These are phyloP conservation scores for Thalassiosira oceanica DNA, from an alignment of 352 stramenopile genomes.

Conservation along the genomic window DNA sequence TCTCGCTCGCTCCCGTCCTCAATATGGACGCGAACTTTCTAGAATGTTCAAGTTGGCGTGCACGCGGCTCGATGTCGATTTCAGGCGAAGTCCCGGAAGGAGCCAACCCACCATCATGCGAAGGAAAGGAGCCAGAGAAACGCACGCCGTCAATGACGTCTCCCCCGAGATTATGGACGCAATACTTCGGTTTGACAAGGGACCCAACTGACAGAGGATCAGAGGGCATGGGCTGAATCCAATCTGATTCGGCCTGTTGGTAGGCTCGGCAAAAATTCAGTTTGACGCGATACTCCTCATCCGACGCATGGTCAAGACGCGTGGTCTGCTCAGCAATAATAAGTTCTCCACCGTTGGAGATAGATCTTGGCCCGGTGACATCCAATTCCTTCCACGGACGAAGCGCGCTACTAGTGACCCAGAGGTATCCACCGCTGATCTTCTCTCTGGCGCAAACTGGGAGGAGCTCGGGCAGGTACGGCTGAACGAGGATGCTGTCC, in stretches of 20 bases:
- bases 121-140: slow-evolving; percentile 22
- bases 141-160: slow-evolving; percentile 18
- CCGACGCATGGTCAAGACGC: neutral
- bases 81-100: too few species aligned
- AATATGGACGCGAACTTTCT: too few species aligned
- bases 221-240: slow-evolving; percentile 18
- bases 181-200: slow-evolving; percentile 23
- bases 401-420: slow-evolving; percentile 19
- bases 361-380: neutral
- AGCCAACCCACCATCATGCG: neutral
- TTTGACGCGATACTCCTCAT: slow-evolving; percentile 11
- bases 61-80: too few species aligned
- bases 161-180: slow-evolving; percentile 19
- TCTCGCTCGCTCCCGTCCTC: too few species aligned
- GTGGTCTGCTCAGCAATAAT: neutral
- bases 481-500: slow-evolving; percentile 32
- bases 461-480: slow-evolving; percentile 26
- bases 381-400: slow-evolving; percentile 32
- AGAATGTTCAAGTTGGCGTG: too few species aligned
- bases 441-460: slow-evolving; percentile 9
- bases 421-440: slow-evolving; percentile 24
- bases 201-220: slow-evolving; percentile 13
- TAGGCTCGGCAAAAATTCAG: slow-evolving; percentile 35
- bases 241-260: slow-evolving; percentile 25
- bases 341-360: neutral